Conservation (phyloP, 495 filamentous ascomycete species). For the Aspergillus sclerotiicarbonarius region DNA sequence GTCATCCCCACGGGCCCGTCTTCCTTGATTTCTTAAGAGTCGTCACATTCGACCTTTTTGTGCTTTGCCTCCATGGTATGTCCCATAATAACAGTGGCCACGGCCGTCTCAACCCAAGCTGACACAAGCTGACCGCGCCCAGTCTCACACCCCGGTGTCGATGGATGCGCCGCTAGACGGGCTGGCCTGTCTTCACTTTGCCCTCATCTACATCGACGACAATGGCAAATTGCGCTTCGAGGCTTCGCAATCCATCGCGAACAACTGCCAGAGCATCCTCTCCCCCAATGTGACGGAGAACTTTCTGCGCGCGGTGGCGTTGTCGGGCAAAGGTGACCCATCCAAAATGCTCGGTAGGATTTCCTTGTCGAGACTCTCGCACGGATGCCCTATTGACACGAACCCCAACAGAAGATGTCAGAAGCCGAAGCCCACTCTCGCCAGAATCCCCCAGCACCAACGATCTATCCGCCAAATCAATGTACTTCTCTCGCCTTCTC, state of each 20-base stretch:
- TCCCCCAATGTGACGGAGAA: constrained; percentile 35
- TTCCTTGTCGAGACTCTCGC: background rate
- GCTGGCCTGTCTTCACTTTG: constrained; percentile 32
- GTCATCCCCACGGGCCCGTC: background rate
- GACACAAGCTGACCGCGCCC: background rate
- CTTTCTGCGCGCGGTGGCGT: constrained; percentile 38
- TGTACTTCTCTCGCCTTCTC: constrained; percentile 3
- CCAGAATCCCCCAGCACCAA: constrained; percentile 15
- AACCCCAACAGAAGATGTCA: constrained; percentile 3
- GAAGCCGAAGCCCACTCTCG: constrained; percentile 16
- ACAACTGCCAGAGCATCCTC: constrained; percentile 32
- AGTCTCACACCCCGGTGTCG: constrained; percentile 28
- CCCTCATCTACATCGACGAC: constrained; percentile 39
- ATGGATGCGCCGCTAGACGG: constrained; percentile 26
- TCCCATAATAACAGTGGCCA: background rate
- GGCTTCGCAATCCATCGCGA: constrained; percentile 34
- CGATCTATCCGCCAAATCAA: constrained; percentile 12
- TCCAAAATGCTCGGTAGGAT: constrained; percentile 9
- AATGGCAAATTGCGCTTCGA: constrained; percentile 36
- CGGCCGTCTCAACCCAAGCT: background rate
- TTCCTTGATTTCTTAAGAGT: constrained; percentile 1
- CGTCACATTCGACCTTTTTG: constrained; percentile 2
- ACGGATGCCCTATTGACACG: background rate
- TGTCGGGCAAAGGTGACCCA: constrained; percentile 21
- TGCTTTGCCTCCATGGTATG: constrained; percentile 11